Evolutionary conservation across 2,329 filamentous ascomycete genomes (phyloP).

Genomic region (Fusarium vanettenii): DNA sequence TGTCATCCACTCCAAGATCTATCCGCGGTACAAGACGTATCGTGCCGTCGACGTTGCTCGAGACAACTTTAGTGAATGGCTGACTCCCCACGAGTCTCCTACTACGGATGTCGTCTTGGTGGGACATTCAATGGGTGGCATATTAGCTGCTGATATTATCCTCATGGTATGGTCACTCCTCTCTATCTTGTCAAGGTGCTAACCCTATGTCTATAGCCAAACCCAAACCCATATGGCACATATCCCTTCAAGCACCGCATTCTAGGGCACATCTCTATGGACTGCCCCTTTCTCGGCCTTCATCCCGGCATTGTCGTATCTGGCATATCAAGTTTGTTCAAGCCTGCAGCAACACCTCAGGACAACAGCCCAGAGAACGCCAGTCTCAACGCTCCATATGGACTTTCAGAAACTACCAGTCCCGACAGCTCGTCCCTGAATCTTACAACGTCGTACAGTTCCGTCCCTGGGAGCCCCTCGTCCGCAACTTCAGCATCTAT

Average conservation of each 20-base stretch:
- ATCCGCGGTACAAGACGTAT: slow-evolving; percentile 83
- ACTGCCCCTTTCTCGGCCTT: slow-evolving; percentile 88
- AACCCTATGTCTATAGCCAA: slow-evolving; percentile 41
- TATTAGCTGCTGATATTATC: slow-evolving; percentile 83
- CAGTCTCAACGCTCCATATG: slow-evolving; percentile 8
- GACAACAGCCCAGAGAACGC: slow-evolving; percentile 10
- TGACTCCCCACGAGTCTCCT: slow-evolving; percentile 78
- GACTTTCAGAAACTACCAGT: slow-evolving; percentile 7
- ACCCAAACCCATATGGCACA: slow-evolving; percentile 46
- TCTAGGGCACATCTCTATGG: slow-evolving; percentile 83
- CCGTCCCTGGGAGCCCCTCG: slow-evolving; percentile 28
- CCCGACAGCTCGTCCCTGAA: slow-evolving; percentile 32
- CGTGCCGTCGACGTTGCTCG: slow-evolving; percentile 77
- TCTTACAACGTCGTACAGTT: slow-evolving; percentile 33
- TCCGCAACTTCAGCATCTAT: slow-evolving; percentile 14
- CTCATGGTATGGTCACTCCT: slow-evolving; percentile 62
- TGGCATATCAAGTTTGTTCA: slow-evolving; percentile 83
- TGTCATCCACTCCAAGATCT: slow-evolving; percentile 87
- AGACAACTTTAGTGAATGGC: slow-evolving; percentile 86
- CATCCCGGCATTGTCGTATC: slow-evolving; percentile 89
- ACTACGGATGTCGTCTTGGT: slow-evolving; percentile 84
- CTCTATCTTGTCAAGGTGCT: not conserved
- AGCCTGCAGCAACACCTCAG: slow-evolving; percentile 51
- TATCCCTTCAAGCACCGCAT: slow-evolving; percentile 77
- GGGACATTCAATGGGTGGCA: slow-evolving; percentile 91